Percentiles rank a stretch among this genome's conserved stretches.
Evolutionary conservation across 2,329 filamentous ascomycete species (phyloP).

Genomic region (Ceratocystis cubensis): DNA sequence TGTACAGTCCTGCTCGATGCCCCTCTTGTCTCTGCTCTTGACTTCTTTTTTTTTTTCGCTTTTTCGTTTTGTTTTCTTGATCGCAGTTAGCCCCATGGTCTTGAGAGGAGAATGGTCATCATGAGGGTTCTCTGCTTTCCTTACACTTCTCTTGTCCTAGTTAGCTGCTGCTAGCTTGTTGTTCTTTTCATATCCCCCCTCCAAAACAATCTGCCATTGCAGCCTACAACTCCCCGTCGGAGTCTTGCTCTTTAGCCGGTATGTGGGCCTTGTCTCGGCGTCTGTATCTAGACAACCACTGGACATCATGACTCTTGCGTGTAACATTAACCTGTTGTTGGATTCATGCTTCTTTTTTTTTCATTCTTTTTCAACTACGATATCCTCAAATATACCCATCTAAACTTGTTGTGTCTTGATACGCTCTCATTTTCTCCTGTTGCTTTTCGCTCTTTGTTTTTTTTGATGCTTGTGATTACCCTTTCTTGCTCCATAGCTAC

Average conservation of each 20-base stretch:
- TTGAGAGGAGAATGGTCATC: background rate
- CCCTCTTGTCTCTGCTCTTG: constrained; percentile 10
- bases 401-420: constrained; percentile 13
- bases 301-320: constrained; percentile 11
- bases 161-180: background rate
- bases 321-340: constrained; percentile 13
- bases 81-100: background rate
- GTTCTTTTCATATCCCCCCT: too few relatives aligned
- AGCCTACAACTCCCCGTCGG: too few relatives aligned
- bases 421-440: constrained; percentile 21
- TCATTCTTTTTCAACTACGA: constrained; percentile 11
- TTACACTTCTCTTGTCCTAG: background rate
- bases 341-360: constrained; percentile 8
- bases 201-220: too few relatives aligned
- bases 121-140: background rate
- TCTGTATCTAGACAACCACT: background rate
- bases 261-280: background rate
- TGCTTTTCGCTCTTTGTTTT: constrained; percentile 20
- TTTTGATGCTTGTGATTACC: background rate
- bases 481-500: background rate
- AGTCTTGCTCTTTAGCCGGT: background rate
- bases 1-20: constrained; percentile 11
- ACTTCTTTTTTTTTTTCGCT: background rate
- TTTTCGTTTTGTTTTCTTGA: background rate
- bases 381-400: constrained; percentile 20